Evolutionary conservation across 257 asterid genomes (phyloP), one percentile per base, ranked within the genome.

Genomic region (Coffea canephora): DNA sequence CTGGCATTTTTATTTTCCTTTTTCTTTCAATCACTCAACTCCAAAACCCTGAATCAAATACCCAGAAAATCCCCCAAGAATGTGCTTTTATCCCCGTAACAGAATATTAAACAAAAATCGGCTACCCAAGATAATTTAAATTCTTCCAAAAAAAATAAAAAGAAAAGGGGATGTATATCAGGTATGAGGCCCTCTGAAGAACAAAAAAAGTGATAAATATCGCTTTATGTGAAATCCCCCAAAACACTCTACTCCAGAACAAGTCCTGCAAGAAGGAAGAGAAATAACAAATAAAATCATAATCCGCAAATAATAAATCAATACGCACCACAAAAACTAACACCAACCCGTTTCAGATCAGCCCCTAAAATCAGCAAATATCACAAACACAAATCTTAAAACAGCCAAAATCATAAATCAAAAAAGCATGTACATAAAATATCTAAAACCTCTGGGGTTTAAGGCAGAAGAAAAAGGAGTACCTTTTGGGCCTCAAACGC

Each of bases 401-500:
- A 25, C 48, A 48, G 65, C 16, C 21, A 72, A 75, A 77, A 10
- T 25, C 19, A 78, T 49, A 7, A 34, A 61, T 8, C 52, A 16
- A 15, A 7, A 7, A 76, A 9, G 43, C n/a, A 55, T 6, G 11
- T 2, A 21, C 54, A 34, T 3, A 43, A 43, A 18, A 5, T 15
- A 27, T 43, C 8, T 48, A 79, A 73, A 83, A 78, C 82, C 81
- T 48, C 8, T 1, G 77, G 87, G 87, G 86, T 78, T 90, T 80
- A 78, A 71, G 77, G 71, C 27, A 11, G 45, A 54, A 19, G 52
- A 41, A 18, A n/a, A 68, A 49, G 18, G 18, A 23, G 41, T 85
- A 95, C 99, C 99, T 91, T 89, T 82, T 93, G 87, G 96, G 93
- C 96, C 98, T 95, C 94, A 95, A 95, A 91, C 97, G 98, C 99